Evolutionary conservation across 176 grass and related monocot species (phyloP), one percentile per base, ranked within the genome.

Genomic region (Ensete glaucum): DNA sequence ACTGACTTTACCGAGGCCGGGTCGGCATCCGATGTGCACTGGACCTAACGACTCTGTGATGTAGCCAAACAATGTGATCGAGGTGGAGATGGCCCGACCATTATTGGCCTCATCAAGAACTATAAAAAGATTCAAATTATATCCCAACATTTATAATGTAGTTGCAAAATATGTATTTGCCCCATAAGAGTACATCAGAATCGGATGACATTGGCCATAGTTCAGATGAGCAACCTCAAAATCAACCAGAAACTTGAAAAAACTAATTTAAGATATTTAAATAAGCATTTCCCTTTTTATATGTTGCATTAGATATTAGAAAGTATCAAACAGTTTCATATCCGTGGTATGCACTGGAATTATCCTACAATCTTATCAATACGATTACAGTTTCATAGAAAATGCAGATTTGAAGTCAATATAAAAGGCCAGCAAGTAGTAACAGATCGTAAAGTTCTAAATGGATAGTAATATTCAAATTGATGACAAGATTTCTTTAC

Each of bases 151-250:
- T 79, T 25, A 82, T 88, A 10, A 76, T 43, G 14, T 72, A 75
- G 8, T 76, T 65, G 24, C 89, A 91, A 19, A 50, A 68, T 14
- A 74, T 80, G 16, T 85, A 91, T 58, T 26, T 72, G 4, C 85
- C 89, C 83, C 83, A 11, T 73, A 78, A 1, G 78, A 83, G 72
- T 91, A 83, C 60, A 80, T 78, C 25, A 91, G 22, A 8, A 70
- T 85, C 0, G 77, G 81, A 57, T 70, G 83, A 75, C 89, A 91
- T 6, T 76, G 50, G 9, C 76, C 81, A 64, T 85, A 90, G 1
- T 53, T 84, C 85, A 90, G 70, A 77, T 87, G 85, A 1, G 72
- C 76, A 7, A 80, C 20, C 23, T 87, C 79, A 66, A 63, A 62
- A 53, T 70, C 24, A 65, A 0, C 17, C 64, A 43, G 8, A 56